phyloP scores from a whole-genome alignment of 1,284 basidiomycete species.

The Termitomyces sp. region DNA sequence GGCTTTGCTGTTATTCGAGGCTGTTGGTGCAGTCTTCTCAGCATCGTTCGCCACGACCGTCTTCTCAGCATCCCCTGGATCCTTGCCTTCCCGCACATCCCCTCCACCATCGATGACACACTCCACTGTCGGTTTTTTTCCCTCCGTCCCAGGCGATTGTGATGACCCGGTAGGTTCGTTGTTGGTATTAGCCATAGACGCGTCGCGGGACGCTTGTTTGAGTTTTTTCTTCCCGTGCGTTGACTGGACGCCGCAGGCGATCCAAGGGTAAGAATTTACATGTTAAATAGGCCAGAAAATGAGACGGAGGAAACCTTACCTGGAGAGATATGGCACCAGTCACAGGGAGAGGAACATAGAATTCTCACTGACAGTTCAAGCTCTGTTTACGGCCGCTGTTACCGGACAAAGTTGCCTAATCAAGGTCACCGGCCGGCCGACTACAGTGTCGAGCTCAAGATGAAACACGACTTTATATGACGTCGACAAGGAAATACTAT shows the following conservation, averaged over 20 bases:
- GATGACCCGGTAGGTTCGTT: constrained; percentile 36
- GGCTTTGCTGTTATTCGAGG: constrained; percentile 12
- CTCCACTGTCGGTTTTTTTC: constrained; percentile 26
- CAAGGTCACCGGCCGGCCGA: constrained; percentile 13
- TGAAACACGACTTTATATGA: background rate
- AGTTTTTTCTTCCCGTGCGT: constrained; percentile 26
- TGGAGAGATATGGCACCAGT: constrained; percentile 30
- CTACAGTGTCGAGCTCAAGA: background rate
- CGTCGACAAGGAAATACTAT: constrained; percentile 2
- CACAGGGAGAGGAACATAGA: constrained; percentile 26
- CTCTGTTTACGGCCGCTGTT: constrained; percentile 13
- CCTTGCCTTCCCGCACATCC: constrained; percentile 14
- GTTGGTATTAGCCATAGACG: constrained; percentile 72
- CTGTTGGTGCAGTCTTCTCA: constrained; percentile 12
- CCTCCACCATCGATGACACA: constrained; percentile 20
- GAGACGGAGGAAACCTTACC: constrained; percentile 18
- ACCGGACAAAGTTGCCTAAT: constrained; percentile 14
- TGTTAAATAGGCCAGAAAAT: background rate
- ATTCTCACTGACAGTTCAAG: constrained; percentile 18
- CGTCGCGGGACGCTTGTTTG: constrained; percentile 59
- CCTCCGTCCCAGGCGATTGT: constrained; percentile 41
- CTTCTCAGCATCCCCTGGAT: constrained; percentile 4
- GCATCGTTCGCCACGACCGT: constrained; percentile 7
- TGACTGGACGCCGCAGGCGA: constrained; percentile 4
- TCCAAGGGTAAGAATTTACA: background rate